A percentile compares a stretch with the other conserved stretches of the same genome.
phyloP scores from a whole-genome alignment of 805 yeast genomes.

The Yamadazyma sp. region DNA sequence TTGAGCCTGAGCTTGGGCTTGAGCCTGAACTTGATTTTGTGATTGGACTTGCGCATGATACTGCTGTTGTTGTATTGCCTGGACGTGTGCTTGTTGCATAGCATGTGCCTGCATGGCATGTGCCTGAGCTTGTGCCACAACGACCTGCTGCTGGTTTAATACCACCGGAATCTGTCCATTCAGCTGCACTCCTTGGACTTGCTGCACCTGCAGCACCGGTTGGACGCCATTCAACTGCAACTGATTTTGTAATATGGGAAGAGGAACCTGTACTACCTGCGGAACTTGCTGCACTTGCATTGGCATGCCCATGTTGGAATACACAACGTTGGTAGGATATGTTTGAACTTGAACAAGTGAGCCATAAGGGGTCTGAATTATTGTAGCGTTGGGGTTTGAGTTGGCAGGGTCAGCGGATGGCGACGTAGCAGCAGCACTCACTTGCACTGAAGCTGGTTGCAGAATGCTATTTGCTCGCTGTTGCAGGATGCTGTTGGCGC shows the following conservation, averaged over 20 bases:
- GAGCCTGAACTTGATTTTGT: slow-evolving; percentile 9
- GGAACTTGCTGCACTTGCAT: slow-evolving; percentile 16
- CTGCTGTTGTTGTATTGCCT: no score
- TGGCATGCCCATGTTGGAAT: slow-evolving; percentile 17
- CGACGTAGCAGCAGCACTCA: background rate
- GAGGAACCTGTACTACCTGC: slow-evolving; percentile 17
- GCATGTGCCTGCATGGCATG: slow-evolving; percentile 10
- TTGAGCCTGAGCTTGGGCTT: slow-evolving; percentile 9
- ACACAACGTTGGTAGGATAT: slow-evolving; percentile 14
- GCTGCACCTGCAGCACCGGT: slow-evolving; percentile 2
- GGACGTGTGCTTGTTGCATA: slow-evolving; percentile 11
- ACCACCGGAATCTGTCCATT: slow-evolving; percentile 5
- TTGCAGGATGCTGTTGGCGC: no score
- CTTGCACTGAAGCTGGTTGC: background rate
- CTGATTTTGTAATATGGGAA: slow-evolving; percentile 15
- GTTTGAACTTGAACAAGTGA: slow-evolving; percentile 27
- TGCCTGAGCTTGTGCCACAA: slow-evolving; percentile 11
- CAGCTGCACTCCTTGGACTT: no score
- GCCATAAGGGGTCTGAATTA: slow-evolving; percentile 28
- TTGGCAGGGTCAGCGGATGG: slow-evolving; percentile 9
- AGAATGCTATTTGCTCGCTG: slow-evolving; percentile 2
- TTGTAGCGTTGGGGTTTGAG: slow-evolving; percentile 8
- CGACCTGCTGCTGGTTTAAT: slow-evolving; percentile 10
- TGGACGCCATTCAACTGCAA: slow-evolving; percentile 10
- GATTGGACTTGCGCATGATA: slow-evolving; percentile 9